Base-by-base conservation (phyloP, 2,329 filamentous ascomycete species). In the Xylariaceae sp. region DNA sequence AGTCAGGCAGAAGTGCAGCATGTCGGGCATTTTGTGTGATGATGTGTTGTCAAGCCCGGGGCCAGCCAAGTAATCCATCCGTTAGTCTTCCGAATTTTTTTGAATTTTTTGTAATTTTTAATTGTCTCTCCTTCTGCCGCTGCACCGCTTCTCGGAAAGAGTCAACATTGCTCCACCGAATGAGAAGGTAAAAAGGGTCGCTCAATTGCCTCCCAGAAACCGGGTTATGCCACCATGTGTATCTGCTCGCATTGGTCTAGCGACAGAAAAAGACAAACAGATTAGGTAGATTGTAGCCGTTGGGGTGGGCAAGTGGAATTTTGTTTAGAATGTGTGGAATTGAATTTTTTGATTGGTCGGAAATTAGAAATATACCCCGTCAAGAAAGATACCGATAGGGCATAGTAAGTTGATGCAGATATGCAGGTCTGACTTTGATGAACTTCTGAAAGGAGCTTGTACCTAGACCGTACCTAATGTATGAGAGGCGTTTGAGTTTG, bases 41-140 rank as follows among this genome's bases (percentile, higher is more conserved):
- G 71, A 74, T 75, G 71, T 67, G 73, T 74, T 76, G 73, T 75
- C 74, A 76, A 66, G 59, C 57, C 55, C 46, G 47, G 55, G 52
- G 59, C 51, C 56, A 50, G 53, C 51, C 54, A 47, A 47, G 45
- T 37, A 39, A 32, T 45, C 41, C 35, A 42, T 44, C 37, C 43
- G 50, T 37, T 34, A 40, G 34, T 50, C 42, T 44, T 44, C 39
- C 43, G 38, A 22, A 37, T 40, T 43, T 38, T 38, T 40, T 33
- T 38, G 27, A 48, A 37, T 27, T 49, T 46, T 29, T 17, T 23
- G 39, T 27, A 39, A n/a, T n/a, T n/a, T n/a, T n/a, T n/a, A n/a
- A n/a, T n/a, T n/a, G n/a, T n/a, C n/a, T n/a, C n/a, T n/a, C n/a
- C n/a, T n/a, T n/a, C n/a, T n/a, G n/a, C n/a, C n/a, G n/a, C n/a